These are phyloP conservation scores for Geotrichum phurueaensis DNA, from an alignment of 1,139 yeast species.

Conservation along the genomic window DNA sequence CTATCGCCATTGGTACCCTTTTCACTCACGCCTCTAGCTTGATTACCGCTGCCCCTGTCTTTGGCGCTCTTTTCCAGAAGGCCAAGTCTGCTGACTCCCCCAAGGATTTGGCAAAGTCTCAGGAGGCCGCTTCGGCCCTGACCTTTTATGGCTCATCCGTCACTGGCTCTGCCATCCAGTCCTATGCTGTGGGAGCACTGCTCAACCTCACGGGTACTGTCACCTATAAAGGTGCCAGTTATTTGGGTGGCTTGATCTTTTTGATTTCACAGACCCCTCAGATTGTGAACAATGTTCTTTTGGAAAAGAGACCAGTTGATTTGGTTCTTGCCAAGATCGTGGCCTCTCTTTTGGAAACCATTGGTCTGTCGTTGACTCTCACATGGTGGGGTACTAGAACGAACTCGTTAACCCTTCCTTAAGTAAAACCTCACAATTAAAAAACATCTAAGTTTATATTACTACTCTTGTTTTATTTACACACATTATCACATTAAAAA, in stretches of 20 bases:
- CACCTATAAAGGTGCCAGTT: constrained; percentile 39
- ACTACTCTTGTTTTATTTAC: background rate
- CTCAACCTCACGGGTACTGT: constrained; percentile 38
- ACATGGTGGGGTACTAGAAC: constrained; percentile 35
- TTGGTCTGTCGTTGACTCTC: constrained; percentile 38
- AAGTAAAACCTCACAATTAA: background rate
- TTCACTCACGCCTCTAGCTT: constrained; percentile 37
- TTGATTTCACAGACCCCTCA: constrained; percentile 38
- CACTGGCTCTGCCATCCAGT: constrained; percentile 35
- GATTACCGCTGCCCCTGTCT: constrained; percentile 37
- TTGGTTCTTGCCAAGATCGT: constrained; percentile 34
- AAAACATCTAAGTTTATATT: background rate
- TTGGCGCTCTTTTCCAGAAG: constrained; percentile 39
- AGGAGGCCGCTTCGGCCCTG: constrained; percentile 36
- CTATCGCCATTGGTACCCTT: constrained; percentile 40
- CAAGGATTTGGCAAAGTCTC: constrained; percentile 35
- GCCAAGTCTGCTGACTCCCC: constrained; percentile 34
- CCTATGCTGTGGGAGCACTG: constrained; percentile 41
- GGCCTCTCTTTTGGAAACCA: constrained; percentile 38
- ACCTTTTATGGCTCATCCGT: constrained; percentile 35
- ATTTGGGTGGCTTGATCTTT: constrained; percentile 38
- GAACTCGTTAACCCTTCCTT: constrained; percentile 11
- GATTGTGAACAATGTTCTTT: constrained; percentile 33
- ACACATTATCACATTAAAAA: background rate
- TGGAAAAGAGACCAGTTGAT: constrained; percentile 37